Evolutionary conservation across 148 eudicot species (phyloP).

Genomic region (Camellia japonica): DNA sequence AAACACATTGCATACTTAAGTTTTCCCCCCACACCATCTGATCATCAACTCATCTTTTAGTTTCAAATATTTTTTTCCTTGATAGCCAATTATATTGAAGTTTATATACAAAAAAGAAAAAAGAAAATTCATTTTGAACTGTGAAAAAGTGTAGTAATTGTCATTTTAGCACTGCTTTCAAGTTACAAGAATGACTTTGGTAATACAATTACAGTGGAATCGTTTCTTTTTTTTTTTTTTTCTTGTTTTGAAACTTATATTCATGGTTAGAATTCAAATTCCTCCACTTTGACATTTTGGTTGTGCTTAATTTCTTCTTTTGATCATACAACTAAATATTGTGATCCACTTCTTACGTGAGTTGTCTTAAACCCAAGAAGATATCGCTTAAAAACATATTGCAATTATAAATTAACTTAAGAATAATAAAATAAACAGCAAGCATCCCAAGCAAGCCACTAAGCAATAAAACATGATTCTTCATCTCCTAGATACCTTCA

Average conservation of each 20-base stretch:
- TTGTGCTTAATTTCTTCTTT: neutral
- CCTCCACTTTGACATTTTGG: slow-evolving; percentile 1
- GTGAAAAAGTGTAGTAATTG: neutral
- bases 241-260: neutral
- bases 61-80: neutral
- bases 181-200: neutral
- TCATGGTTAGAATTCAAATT: neutral
- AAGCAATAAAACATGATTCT: neutral
- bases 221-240: neutral
- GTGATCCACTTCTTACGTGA: neutral
- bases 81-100: neutral
- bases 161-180: neutral
- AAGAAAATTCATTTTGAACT: neutral
- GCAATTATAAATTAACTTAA: neutral
- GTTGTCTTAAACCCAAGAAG: neutral
- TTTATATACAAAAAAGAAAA: neutral
- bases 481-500: neutral
- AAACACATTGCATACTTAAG: too few species aligned
- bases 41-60: neutral
- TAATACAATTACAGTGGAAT: neutral
- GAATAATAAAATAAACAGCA: neutral
- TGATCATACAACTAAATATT: neutral
- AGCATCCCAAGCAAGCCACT: slow-evolving; percentile 6
- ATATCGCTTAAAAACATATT: neutral
- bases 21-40: too few species aligned